Evolutionary conservation across 495 filamentous ascomycete genomes (phyloP), one percentile per base, ranked within the genome.

Genomic region (Lindgomyces ingoldianus): DNA sequence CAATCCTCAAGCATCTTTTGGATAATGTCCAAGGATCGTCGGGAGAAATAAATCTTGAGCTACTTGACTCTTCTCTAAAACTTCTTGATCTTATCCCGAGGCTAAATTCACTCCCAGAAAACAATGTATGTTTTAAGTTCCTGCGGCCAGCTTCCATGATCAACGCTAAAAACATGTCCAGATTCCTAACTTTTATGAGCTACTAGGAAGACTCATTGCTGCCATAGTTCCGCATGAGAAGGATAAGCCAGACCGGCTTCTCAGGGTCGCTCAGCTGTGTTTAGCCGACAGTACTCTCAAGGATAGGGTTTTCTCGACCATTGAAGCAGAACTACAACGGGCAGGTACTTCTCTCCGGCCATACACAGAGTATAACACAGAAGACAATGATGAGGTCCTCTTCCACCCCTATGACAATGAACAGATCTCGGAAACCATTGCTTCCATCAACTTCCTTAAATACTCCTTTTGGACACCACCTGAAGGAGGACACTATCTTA

Each of bases 401-500:
- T n/a, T n/a, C n/a, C n/a, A n/a, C n/a, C n/a, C n/a, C n/a, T n/a
- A n/a, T n/a, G n/a, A 1, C 3, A 11, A 22, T 1, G 41, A 63
- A 47, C 30, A 9, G 1, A 11, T n/a, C 24, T 2, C 8, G 14
- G 16, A 26, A n/a, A 24, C 47, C 4, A 3, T 51, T 0, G 49
- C 46, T 14, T 68, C 21, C 25, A 22, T 70, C 9, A 16, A 46
- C 0, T 55, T 70, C 19, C 46, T 70, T 3, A 65, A 59, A 26
- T 22, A 44, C 57, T 62, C 54, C 1, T 65, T 39, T 44, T 62
- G 58, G 62, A 27, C 42, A 16, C 36, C 57, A 27, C 4, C 61
- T 6, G 48, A 62, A 11, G 9, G 16, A 8, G 4, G 1, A 1
- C 47, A 36, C 2, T 47, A 22, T 29, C 24, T 70, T 16, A 42